phyloP scores from a whole-genome alignment of 139 green algal genomes.

The Coelastrella sp. region DNA sequence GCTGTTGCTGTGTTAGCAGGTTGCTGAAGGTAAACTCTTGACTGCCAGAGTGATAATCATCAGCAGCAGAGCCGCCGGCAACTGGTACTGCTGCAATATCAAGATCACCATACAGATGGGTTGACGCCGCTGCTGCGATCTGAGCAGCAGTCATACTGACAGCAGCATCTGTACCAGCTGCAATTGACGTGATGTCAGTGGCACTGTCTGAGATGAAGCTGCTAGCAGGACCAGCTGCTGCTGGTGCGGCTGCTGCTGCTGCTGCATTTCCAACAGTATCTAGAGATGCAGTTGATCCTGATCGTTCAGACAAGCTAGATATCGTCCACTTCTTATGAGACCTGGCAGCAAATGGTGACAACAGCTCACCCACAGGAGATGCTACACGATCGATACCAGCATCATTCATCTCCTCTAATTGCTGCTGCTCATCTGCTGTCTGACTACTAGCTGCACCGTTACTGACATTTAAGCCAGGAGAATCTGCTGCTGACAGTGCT shows the following conservation, averaged over 20 bases:
- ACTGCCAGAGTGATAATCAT: no score
- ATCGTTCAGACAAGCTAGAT: not conserved
- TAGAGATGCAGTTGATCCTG: not conserved
- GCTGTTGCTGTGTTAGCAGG: not conserved
- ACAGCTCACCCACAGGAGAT: not conserved
- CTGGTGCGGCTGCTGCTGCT: constrained; percentile 1
- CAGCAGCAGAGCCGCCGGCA: no score
- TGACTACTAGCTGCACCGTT: not conserved
- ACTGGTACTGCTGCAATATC: no score
- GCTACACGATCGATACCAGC: not conserved
- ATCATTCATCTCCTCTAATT: not conserved
- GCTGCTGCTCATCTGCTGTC: not conserved
- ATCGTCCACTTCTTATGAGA: not conserved
- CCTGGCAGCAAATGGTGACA: constrained; percentile 24
- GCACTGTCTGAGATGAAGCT: not conserved
- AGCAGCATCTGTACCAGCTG: not conserved
- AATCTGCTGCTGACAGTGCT: not conserved
- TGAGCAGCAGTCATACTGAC: not conserved
- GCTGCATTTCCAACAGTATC: not conserved
- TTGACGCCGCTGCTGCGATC: constrained; percentile 1
- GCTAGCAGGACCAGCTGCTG: not conserved
- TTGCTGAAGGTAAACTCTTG: not conserved
- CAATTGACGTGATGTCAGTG: not conserved
- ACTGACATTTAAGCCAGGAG: not conserved
- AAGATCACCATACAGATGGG: no score